Conservation (phyloP, 768 basidiomycete species). For the Rhodotorula taiwanensis region DNA sequence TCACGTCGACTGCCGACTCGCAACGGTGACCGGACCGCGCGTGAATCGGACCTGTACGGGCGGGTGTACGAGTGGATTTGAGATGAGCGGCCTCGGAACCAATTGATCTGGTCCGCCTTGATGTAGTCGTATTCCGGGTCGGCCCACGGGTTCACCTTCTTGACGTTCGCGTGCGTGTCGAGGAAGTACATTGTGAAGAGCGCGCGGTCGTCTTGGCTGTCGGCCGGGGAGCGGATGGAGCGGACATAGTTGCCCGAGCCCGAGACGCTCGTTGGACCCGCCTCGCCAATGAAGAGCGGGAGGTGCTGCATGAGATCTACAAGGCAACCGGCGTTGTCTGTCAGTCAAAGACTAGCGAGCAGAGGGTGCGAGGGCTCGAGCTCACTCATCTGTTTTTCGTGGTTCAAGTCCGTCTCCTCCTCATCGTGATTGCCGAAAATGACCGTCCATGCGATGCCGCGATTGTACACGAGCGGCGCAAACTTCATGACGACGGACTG, state of each 20-base stretch:
- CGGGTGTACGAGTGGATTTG: constrained; percentile 23
- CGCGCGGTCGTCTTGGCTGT: constrained; percentile 13
- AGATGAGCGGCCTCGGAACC: constrained; percentile 35
- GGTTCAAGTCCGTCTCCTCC: constrained; percentile 55
- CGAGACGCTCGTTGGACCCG: constrained; percentile 74
- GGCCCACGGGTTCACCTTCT: constrained; percentile 22
- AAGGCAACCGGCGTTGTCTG: background rate
- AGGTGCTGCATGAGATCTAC: constrained; percentile 56
- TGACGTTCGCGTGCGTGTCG: constrained; percentile 36
- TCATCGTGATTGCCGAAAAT: constrained; percentile 94
- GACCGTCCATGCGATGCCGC: constrained; percentile 78
- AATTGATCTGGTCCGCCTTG: constrained; percentile 39
- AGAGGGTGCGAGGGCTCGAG: background rate
- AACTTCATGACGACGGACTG: constrained; percentile 85
- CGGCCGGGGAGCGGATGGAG: constrained; percentile 21
- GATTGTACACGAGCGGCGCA: constrained; percentile 64
- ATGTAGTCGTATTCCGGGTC: constrained; percentile 35
- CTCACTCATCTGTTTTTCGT: constrained; percentile 58
- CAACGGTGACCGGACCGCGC: no score
- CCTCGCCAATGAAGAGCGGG: constrained; percentile 75
- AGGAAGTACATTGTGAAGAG: constrained; percentile 41
- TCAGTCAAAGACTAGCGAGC: rapidly evolving
- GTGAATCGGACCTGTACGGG: constrained; percentile 8
- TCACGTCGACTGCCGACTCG: no score
- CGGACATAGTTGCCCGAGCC: constrained; percentile 77